These are phyloP conservation scores for Euphorbia pulcherrima DNA, from an alignment of 345 rosid genomes.

Conservation along the genomic window DNA sequence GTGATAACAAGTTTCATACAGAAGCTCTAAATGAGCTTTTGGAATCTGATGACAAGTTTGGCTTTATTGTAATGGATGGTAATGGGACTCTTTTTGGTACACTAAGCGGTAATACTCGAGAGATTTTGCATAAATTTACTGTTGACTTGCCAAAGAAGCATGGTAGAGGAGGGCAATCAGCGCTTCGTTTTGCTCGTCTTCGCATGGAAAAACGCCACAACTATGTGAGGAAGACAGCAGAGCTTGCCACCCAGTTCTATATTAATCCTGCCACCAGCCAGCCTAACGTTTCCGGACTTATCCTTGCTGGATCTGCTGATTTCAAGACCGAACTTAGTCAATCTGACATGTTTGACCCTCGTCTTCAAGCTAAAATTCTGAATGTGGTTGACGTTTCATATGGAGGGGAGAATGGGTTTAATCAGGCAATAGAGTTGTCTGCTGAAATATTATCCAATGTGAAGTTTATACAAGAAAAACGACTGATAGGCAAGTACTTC, in stretches of 20 bases:
- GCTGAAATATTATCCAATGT: slow-evolving; percentile 85
- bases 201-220: slow-evolving; percentile 94
- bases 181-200: slow-evolving; percentile 92
- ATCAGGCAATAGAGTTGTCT: slow-evolving; percentile 86
- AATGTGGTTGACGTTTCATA: slow-evolving; percentile 91
- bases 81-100: slow-evolving; percentile 90
- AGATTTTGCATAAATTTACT: slow-evolving; percentile 82
- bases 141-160: slow-evolving; percentile 94
- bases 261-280: slow-evolving; percentile 90
- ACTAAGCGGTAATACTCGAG: slow-evolving; percentile 84
- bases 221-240: slow-evolving; percentile 91
- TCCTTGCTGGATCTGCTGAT: slow-evolving; percentile 94
- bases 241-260: slow-evolving; percentile 86
- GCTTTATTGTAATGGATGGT: slow-evolving; percentile 91
- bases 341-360: slow-evolving; percentile 95
- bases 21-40: slow-evolving; percentile 80
- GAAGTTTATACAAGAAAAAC: slow-evolving; percentile 92
- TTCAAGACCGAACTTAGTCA: slow-evolving; percentile 93
- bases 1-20: slow-evolving; percentile 87
- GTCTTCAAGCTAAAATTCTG: slow-evolving; percentile 85
- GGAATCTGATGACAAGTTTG: slow-evolving; percentile 90
- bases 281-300: slow-evolving; percentile 84
- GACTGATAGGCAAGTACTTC: slow-evolving; percentile 80
- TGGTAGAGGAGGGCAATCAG: slow-evolving; percentile 95
- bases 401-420: slow-evolving; percentile 90